A percentile compares a stretch with the other conserved stretches of the same genome.
phyloP scores from a whole-genome alignment of 306 rosid genomes.

The Parietaria judaica region DNA sequence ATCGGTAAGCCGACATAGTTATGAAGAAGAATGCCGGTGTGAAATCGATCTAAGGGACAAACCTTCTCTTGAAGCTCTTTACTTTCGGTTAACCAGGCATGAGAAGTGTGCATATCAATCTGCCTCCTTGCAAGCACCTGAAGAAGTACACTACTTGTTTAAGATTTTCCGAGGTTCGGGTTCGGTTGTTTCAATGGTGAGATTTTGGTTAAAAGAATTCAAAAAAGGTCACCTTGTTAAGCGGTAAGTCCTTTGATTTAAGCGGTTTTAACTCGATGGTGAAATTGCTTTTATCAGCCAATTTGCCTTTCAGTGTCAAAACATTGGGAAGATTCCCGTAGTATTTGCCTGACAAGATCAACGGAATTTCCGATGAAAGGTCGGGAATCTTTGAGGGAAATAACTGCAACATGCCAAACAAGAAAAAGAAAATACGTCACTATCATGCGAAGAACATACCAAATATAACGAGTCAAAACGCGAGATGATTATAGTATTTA shows the following conservation, averaged over 20 bases:
- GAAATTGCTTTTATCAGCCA: constrained; percentile 61
- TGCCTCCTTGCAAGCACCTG: constrained; percentile 88
- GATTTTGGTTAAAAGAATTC: constrained; percentile 15
- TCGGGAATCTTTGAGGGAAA: constrained; percentile 66
- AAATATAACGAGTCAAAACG: neutral
- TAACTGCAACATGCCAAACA: constrained; percentile 41
- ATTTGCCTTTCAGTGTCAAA: constrained; percentile 54
- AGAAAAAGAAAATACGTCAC: constrained; percentile 9
- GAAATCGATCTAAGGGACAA: constrained; percentile 17
- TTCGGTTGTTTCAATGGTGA: neutral
- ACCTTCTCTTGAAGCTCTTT: constrained; percentile 85
- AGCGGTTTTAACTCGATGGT: constrained; percentile 49
- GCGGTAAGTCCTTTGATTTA: constrained; percentile 69
- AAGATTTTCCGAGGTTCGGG: no score
- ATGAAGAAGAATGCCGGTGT: neutral
- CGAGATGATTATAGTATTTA: neutral
- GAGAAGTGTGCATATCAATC: constrained; percentile 56
- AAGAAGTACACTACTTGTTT: no score
- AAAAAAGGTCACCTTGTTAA: constrained; percentile 48
- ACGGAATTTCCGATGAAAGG: constrained; percentile 60
- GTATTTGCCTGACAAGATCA: constrained; percentile 85
- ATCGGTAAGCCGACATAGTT: neutral
- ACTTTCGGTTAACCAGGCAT: constrained; percentile 67
- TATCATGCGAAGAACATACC: neutral
- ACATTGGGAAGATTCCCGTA: constrained; percentile 60